These are phyloP conservation scores for Septoria petroselini DNA, from an alignment of 2,329 filamentous ascomycete genomes.

Conservation along the genomic window DNA sequence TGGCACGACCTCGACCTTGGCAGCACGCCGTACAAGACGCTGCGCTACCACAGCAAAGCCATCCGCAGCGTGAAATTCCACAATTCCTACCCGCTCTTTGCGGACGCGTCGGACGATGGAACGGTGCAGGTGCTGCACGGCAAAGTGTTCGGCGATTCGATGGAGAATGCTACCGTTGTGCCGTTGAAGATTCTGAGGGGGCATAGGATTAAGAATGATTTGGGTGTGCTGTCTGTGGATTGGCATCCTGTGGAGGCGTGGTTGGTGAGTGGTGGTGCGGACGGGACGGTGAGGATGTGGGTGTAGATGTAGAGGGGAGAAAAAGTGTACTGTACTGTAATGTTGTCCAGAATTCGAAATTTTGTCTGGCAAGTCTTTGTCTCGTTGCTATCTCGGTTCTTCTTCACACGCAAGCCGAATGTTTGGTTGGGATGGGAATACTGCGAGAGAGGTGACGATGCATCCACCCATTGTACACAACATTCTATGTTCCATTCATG, in stretches of 20 bases:
- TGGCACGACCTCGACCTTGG: constrained; percentile 98
- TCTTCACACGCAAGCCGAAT: too few relatives aligned
- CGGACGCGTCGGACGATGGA: constrained; percentile 92
- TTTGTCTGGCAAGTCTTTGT: too few relatives aligned
- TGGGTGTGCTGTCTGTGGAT: constrained; percentile 90
- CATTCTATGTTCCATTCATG: too few relatives aligned
- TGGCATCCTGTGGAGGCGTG: constrained; percentile 96
- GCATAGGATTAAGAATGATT: constrained; percentile 77
- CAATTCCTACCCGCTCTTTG: constrained; percentile 74
- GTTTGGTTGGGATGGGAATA: too few relatives aligned
- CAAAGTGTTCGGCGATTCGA: constrained; percentile 87
- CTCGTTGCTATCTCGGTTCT: too few relatives aligned
- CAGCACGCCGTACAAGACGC: constrained; percentile 87
- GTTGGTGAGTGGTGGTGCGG: constrained; percentile 90
- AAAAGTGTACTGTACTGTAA: background rate
- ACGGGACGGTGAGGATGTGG: constrained; percentile 91
- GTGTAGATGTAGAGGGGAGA: constrained; percentile 36
- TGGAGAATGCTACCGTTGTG: constrained; percentile 95
- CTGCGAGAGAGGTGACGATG: too few relatives aligned
- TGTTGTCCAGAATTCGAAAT: background rate
- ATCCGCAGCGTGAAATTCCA: constrained; percentile 89
- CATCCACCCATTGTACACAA: too few relatives aligned
- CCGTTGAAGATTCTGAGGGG: constrained; percentile 91
- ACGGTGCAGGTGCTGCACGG: constrained; percentile 95
- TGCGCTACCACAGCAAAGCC: constrained; percentile 89